Evolutionary conservation across 441 rosid species (phyloP), one percentile per base, ranked within the genome.

Genomic region (Populus hybrid): DNA sequence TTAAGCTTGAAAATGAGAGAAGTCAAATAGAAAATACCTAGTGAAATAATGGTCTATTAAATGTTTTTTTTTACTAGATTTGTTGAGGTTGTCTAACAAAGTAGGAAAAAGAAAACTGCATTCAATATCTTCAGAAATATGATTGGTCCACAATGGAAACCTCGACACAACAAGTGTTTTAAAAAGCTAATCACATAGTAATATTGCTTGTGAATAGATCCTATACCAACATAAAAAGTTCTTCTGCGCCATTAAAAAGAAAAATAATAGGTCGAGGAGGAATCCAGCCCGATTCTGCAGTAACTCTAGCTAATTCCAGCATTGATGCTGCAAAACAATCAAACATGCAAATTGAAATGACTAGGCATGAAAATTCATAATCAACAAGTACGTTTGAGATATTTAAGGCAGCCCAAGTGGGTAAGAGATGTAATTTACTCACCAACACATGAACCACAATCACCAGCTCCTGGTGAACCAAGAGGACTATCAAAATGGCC

Each of bases 371-470:
- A 57, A 73, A 9, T 24, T 64, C 35, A 59, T 40, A 65, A 72
- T 26, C 65, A 61, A 74, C 68, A 67, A 72, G 66, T 18, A 73
- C 42, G 72, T 71, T 40, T 61, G 72, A 70, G 74, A 72, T 67
- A 72, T 63, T 59, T 82, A 76, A 82, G 42, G 59, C 9, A 35
- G 57, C 21, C 30, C 73, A 70, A 70, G 59, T 16, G 70, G 21
- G 12, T 32, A 76, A 63, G 72, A 68, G 68, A 76, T 63, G 36
- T 79, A 73, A 82, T 64, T 36, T 54, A 82, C 97, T 30, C 76
- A 97, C 99, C 99, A 81, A 95, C 99, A 81, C 99, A 95, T 74
- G 99, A 90, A 77, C 90, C 98, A 84, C 99, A 97, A 78, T 95
- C 99, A 70, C 95, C 97, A 82, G 99, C 99, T 79, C 99, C 99